A percentile compares a stretch with the other conserved stretches of the same genome.
Conservation (phyloP, 768 basidiomycete species). For the Dendrothele bispora region DNA sequence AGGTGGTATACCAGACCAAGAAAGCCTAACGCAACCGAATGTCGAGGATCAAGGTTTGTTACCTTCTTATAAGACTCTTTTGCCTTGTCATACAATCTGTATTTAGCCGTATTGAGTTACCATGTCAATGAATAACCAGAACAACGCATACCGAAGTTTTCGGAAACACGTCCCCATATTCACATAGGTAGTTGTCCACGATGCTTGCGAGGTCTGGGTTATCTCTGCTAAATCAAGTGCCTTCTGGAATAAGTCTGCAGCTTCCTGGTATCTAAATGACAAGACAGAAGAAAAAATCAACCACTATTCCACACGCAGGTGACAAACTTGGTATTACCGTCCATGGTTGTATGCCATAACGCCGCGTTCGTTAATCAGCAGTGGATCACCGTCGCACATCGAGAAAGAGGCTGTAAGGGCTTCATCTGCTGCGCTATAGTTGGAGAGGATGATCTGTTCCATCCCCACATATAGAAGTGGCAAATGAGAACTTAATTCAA, state of each 20-base stretch:
- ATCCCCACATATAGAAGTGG: conserved; percentile 96
- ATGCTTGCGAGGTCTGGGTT: conserved; percentile 79
- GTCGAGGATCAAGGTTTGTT: conserved; percentile 83
- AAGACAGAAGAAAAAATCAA: not conserved
- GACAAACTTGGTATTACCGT: conserved; percentile 55
- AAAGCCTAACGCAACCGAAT: conserved; percentile 79
- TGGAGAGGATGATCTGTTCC: conserved; percentile 93
- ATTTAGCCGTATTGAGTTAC: not conserved
- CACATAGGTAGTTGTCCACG: conserved; percentile 88
- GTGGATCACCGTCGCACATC: conserved; percentile 86
- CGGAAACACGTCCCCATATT: conserved; percentile 91
- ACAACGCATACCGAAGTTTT: conserved; percentile 63
- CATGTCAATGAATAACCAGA: not conserved
- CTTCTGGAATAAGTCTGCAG: conserved; percentile 67
- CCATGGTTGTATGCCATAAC: conserved; percentile 89
- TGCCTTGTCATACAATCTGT: conserved; percentile 61
- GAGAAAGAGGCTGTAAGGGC: conserved; percentile 78
- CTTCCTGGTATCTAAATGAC: conserved; percentile 61
- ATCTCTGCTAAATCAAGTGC: conserved; percentile 82
- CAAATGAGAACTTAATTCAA: conserved; percentile 74
- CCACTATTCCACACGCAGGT: not conserved
- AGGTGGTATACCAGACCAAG: conserved; percentile 89
- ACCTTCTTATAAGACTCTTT: conserved; percentile 74
- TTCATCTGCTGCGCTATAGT: conserved; percentile 80
- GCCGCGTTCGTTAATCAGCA: conserved; percentile 89